Conservation (phyloP, 2,329 filamentous ascomycete genomes). For the Aschersonia sp. region DNA sequence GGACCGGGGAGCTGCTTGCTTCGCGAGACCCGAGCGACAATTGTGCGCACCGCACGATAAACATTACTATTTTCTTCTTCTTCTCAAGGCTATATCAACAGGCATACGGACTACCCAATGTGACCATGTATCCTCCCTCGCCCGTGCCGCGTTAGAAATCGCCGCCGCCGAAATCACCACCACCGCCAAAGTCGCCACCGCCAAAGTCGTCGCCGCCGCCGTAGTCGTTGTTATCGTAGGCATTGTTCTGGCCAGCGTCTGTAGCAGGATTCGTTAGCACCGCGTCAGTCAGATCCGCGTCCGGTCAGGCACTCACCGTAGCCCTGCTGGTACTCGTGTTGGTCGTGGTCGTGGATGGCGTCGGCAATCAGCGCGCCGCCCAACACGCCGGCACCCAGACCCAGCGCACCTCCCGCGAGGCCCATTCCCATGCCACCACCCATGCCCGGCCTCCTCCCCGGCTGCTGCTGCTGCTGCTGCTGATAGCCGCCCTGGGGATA, state of each 20-base stretch:
- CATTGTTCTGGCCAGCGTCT: constrained; percentile 15
- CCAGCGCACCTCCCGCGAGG: constrained; percentile 60
- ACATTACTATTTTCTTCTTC: no score
- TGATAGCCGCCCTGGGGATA: constrained; percentile 14
- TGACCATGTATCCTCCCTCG: background rate
- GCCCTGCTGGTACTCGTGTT: constrained; percentile 38
- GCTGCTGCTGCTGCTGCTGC: constrained; percentile 14
- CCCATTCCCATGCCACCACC: constrained; percentile 39
- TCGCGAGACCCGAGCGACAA: no score
- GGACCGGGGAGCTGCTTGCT: no score
- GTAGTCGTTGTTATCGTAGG: constrained; percentile 5
- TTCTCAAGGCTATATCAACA: no score
- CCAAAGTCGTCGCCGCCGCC: constrained; percentile 10
- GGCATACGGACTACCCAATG: background rate
- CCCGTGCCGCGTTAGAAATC: background rate
- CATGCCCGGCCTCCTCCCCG: constrained; percentile 25
- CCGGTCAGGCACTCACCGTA: constrained; percentile 17
- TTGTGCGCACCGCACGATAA: no score
- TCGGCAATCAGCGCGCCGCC: constrained; percentile 61
- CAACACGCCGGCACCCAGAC: constrained; percentile 66
- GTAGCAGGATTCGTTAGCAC: constrained; percentile 4
- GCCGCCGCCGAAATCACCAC: constrained; percentile 1
- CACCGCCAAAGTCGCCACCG: constrained; percentile 7
- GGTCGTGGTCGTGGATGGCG: constrained; percentile 47
- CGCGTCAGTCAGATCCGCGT: background rate